These are phyloP conservation scores for Talaromyces sp. DNA, from an alignment of 2,329 filamentous ascomycete species.

Conservation along the genomic window DNA sequence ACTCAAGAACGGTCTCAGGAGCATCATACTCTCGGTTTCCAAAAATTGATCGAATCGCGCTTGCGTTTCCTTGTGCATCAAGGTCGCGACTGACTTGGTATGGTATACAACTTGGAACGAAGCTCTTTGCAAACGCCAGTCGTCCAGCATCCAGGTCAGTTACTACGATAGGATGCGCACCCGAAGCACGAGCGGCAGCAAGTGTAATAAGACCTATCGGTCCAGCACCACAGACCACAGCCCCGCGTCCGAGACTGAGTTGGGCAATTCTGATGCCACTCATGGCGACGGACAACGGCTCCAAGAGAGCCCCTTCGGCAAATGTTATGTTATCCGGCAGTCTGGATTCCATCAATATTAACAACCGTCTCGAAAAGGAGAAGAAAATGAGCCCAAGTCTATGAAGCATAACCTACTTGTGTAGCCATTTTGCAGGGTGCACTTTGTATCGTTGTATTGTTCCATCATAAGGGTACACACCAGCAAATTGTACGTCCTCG, in stretches of 20 bases:
- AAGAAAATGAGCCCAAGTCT: conserved; percentile 6
- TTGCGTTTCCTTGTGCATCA: conserved; percentile 47
- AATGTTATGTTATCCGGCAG: conserved; percentile 54
- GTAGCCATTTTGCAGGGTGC: conserved; percentile 57
- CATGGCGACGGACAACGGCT: conserved; percentile 59
- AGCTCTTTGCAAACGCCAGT: conserved; percentile 53
- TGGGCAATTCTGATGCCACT: conserved; percentile 53
- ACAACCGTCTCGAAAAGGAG: not conserved
- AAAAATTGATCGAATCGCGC: conserved; percentile 51
- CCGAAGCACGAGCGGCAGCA: conserved; percentile 55
- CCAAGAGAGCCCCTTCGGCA: conserved; percentile 57
- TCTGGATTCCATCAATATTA: conserved; percentile 12
- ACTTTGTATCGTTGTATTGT: conserved; percentile 58
- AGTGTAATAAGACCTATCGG: conserved; percentile 58
- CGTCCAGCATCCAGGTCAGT: conserved; percentile 56
- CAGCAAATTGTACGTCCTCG: conserved; percentile 56
- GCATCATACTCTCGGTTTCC: conserved; percentile 50
- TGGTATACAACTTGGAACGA: conserved; percentile 50
- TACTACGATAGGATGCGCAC: conserved; percentile 59
- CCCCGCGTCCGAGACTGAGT: conserved; percentile 51
- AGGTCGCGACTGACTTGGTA: conserved; percentile 49
- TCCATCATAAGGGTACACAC: conserved; percentile 57
- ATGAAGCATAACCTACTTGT: conserved; percentile 26
- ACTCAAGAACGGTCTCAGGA: conserved; percentile 58
- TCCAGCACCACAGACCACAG: conserved; percentile 57